Base-by-base conservation (phyloP, 768 basidiomycete genomes). In the Boletus patriciae region DNA sequence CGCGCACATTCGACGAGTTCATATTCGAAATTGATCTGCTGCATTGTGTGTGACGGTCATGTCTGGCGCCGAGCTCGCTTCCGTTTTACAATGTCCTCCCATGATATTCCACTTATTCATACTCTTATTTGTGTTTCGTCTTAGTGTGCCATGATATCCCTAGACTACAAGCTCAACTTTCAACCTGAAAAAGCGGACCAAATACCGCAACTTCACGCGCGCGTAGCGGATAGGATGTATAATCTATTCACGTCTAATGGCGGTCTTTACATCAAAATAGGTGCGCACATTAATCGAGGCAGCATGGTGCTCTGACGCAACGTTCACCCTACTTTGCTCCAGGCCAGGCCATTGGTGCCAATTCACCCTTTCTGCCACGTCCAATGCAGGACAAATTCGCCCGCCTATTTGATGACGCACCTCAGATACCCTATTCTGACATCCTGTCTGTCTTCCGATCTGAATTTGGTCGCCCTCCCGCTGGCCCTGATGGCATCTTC, bases 141-240 rank as follows among this genome's bases (percentile, higher is more conserved):
- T 1, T 46, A 89, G 87, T 90, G 88, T 60, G 77, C 82, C 12
- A 66, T 84, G 57, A 87, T 92, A 46, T 87, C 88, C 7, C 59
- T 84, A 55, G 88, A 92, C 76, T 96, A 94, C 76, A 97, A 98
- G 67, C 70, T 88, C 49, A 94, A 95, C 73, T 97, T 96, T 63
- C 85, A 78, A 10, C 85, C 86, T 0, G 80, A 81, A 46, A 87
- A 86, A 57, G 83, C 82, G 1, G 83, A 89, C 27, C 72, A 78
- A 49, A 94, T 96, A 66, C 88, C 90, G 7, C 79, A 83, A 27
- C 75, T 98, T 3, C 95, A 98, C 60, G 83, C 90, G 61, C 83
- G 95, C 43, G 91, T 94, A 11, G 94, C 92, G 0, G 77, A 85
- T 19, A 77, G 92, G 51, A 76, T 98, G 56, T 87, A 83, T 59